phyloP scores from a whole-genome alignment of 1,139 yeast genomes.

The Blastobotrys apis region DNA sequence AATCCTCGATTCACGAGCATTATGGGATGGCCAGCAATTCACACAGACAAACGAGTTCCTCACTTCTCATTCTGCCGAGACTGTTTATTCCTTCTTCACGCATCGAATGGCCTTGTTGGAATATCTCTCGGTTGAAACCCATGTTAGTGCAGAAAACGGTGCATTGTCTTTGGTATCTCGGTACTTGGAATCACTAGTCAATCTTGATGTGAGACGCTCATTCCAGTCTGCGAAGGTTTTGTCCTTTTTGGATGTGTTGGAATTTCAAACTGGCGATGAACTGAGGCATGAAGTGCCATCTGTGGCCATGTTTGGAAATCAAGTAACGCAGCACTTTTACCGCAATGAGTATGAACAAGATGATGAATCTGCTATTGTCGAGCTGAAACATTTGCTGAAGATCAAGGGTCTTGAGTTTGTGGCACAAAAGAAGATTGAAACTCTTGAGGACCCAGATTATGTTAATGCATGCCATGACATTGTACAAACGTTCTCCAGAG shows the following conservation, averaged over 20 bases:
- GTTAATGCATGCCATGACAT: conserved; percentile 18
- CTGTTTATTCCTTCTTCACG: conserved; percentile 58
- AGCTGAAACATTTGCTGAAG: conserved; percentile 24
- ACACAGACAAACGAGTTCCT: conserved; percentile 34
- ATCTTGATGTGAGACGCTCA: conserved; percentile 25
- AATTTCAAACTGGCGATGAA: conserved; percentile 42
- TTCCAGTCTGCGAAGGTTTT: conserved; percentile 53
- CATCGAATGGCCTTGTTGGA: conserved; percentile 62
- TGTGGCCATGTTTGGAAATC: conserved; percentile 14
- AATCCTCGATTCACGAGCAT: conserved; percentile 42
- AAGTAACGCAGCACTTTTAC: conserved; percentile 15
- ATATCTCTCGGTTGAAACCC: conserved; percentile 68
- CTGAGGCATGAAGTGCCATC: conserved; percentile 6
- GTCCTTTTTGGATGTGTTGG: conserved; percentile 64
- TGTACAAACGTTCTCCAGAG: conserved; percentile 19
- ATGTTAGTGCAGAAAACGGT: conserved; percentile 49
- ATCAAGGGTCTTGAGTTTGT: conserved; percentile 30
- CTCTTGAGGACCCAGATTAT: conserved; percentile 22
- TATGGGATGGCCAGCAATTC: conserved; percentile 53
- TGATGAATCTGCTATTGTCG: conserved; percentile 21
- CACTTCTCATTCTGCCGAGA: conserved; percentile 38
- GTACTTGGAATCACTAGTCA: conserved; percentile 52
- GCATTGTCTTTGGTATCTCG: conserved; percentile 52
- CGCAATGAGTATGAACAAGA: conserved; percentile 17
- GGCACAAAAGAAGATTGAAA: conserved; percentile 18